Evolutionary conservation across 495 filamentous ascomycete species (phyloP).

Genomic region (Hypoxylon lienhwacheense): DNA sequence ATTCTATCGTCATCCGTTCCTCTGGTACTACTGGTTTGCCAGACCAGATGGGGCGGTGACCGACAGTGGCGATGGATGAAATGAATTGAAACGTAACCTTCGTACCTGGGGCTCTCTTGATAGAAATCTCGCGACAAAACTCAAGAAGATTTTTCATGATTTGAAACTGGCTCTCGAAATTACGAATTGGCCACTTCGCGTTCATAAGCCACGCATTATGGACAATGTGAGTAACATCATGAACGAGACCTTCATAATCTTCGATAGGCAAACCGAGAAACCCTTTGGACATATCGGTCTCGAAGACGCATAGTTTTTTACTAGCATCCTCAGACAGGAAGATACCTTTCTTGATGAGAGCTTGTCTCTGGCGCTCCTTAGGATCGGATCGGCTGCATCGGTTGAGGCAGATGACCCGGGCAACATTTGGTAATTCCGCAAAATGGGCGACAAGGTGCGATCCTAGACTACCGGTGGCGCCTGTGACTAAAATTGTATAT

Average conservation of each 20-base stretch:
- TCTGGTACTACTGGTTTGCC: conserved; percentile 47
- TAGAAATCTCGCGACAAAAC: conserved; percentile 43
- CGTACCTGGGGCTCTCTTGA: conserved; percentile 34
- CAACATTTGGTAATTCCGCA: conserved; percentile 38
- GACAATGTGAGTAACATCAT: conserved; percentile 56
- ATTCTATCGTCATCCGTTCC: conserved; percentile 41
- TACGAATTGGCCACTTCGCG: conserved; percentile 44
- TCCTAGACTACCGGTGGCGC: conserved; percentile 55
- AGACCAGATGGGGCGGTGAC: conserved; percentile 47
- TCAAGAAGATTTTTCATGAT: conserved; percentile 51
- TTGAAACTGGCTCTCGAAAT: conserved; percentile 54
- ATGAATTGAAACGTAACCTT: conserved; percentile 51
- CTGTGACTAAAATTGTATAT: conserved; percentile 54
- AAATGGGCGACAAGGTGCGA: conserved; percentile 51
- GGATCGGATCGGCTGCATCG: conserved; percentile 37
- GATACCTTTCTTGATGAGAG: conserved; percentile 44
- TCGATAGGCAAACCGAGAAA: conserved; percentile 50
- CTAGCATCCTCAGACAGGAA: conserved; percentile 29
- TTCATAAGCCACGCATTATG: conserved; percentile 64
- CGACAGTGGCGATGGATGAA: conserved; percentile 56
- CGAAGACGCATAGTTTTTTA: conserved; percentile 38
- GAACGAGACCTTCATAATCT: conserved; percentile 45
- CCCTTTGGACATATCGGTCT: conserved; percentile 51
- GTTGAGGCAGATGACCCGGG: conserved; percentile 54
- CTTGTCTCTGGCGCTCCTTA: conserved; percentile 42